These are phyloP conservation scores for Chytriomyces sp. DNA, from an alignment of 192 early-diverging fungal genomes.

Conservation along the genomic window DNA sequence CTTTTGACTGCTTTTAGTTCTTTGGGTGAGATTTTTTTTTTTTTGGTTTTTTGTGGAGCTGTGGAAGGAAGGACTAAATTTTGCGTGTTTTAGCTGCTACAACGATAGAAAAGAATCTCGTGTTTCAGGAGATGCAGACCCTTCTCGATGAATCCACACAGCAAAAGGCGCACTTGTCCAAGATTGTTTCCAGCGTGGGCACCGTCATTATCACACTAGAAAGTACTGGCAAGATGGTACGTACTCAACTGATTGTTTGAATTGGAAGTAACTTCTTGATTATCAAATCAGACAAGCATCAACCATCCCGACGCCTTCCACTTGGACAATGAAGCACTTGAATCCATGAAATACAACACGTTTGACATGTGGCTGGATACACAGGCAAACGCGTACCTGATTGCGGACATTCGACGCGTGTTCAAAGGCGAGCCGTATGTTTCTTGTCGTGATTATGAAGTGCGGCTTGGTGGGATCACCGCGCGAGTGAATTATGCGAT, in stretches of 20 bases:
- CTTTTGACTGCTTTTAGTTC: conserved; percentile 46
- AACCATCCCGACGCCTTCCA: conserved; percentile 39
- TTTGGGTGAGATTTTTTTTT: conserved; percentile 35
- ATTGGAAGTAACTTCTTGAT: not conserved
- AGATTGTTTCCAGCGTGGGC: conserved; percentile 22
- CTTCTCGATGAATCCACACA: conserved; percentile 35
- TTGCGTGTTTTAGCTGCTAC: conserved; percentile 38
- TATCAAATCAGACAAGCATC: conserved; percentile 34
- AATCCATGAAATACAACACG: conserved; percentile 36
- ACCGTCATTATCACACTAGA: conserved; percentile 43
- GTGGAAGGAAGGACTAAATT: not conserved
- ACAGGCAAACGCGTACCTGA: conserved; percentile 31
- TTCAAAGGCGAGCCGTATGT: conserved; percentile 34
- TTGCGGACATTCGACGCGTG: conserved; percentile 43
- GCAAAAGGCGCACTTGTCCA: not conserved
- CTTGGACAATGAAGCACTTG: conserved; percentile 10
- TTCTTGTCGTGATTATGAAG: conserved; percentile 35
- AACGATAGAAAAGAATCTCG: conserved; percentile 57
- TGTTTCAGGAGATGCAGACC: conserved; percentile 46
- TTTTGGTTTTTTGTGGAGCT: conserved; percentile 4
- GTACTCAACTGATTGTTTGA: too few species aligned
- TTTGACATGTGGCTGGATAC: conserved; percentile 53
- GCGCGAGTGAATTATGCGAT: conserved; percentile 41
- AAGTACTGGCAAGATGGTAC: conserved; percentile 38
- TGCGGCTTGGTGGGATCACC: conserved; percentile 27